Evolutionary conservation across 2,329 filamentous ascomycete genomes (phyloP), one percentile per base, ranked within the genome.

Genomic region (Aspergillus phoenicis): DNA sequence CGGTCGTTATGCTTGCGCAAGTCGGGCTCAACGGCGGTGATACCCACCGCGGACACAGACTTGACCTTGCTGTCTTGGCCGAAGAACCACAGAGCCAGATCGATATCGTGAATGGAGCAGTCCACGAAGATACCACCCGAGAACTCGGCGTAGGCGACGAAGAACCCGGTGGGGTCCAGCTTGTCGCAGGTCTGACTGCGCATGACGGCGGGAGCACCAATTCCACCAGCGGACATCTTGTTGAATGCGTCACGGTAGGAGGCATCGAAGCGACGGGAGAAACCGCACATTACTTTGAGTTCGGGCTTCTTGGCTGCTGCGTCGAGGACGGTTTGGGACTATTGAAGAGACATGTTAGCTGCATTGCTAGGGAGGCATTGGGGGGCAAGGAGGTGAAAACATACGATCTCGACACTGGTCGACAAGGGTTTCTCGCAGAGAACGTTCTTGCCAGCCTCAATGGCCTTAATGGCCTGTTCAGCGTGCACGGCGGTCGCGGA

Each of bases 121-220:
- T 90, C 88, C 60, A 90, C 88, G 67, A 90, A 90, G 71, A 90
- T 89, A 22, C 87, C 87, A 36, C 88, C 88, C 1, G 80, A 84
- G 75, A 84, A 87, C 66, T 86, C 79, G 11, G 88, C 86, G 74
- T 90, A 90, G 22, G 82, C 80, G 58, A 90, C 86, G 72, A 89
- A 90, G 80, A 89, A 90, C 49, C 87, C 87, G 0, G 81, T 81
- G 0, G 86, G 84, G 61, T 89, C 86, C 59, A 85, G 81, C 71
- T 86, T 88, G 75, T 90, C 87, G 74, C 86, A 89, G 0, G 87
- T 90, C 73, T 90, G 87, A 49, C 82, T 85, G 65, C 87, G 85
- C 66, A 90, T 80, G 47, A 90, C 80, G 8, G 83, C 81, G 2
- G 86, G 84, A 0, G 81, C 78, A 5, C 87, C 88, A 64, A 90